Evolutionary conservation across 805 yeast genomes (phyloP).

Genomic region (Candida coleopterorum): DNA sequence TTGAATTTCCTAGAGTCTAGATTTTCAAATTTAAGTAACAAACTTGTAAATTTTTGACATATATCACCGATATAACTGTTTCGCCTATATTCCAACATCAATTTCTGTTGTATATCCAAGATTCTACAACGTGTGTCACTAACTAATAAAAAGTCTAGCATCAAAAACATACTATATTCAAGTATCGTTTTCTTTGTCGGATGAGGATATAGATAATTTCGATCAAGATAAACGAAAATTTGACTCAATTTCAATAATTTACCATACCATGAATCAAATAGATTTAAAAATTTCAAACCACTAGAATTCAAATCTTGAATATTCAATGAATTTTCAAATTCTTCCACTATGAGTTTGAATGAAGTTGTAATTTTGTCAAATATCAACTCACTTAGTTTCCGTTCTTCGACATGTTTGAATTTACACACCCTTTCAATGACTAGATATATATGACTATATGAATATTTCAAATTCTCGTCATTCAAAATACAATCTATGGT

Average conservation of each 20-base stretch:
- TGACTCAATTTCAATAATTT: slow-evolving; percentile 21
- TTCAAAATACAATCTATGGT: slow-evolving; percentile 16
- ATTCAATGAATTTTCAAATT: no score
- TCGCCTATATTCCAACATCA: slow-evolving; percentile 6
- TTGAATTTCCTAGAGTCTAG: slow-evolving; percentile 9
- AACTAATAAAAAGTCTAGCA: background rate
- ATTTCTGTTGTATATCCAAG: slow-evolving; percentile 10
- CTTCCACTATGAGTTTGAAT: background rate
- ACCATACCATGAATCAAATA: slow-evolving; percentile 20
- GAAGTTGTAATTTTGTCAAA: slow-evolving; percentile 8
- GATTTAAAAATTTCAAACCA: slow-evolving; percentile 10
- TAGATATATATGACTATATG: slow-evolving; percentile 22
- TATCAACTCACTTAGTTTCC: slow-evolving; percentile 19
- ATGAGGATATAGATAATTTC: slow-evolving; percentile 30
- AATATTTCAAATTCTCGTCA: slow-evolving; percentile 12
- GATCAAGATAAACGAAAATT: slow-evolving; percentile 32
- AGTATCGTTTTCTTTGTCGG: slow-evolving; percentile 23
- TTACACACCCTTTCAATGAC: slow-evolving; percentile 30
- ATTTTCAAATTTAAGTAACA: slow-evolving; percentile 12
- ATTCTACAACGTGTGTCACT: slow-evolving; percentile 5
- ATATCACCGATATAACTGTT: background rate
- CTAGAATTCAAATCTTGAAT: background rate
- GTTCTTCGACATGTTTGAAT: slow-evolving; percentile 29
- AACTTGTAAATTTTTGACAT: slow-evolving; percentile 13
- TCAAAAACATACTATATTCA: slow-evolving; percentile 19